These are phyloP conservation scores for Zasmidium cellare DNA, from an alignment of 2,329 filamentous ascomycete genomes.

Conservation along the genomic window DNA sequence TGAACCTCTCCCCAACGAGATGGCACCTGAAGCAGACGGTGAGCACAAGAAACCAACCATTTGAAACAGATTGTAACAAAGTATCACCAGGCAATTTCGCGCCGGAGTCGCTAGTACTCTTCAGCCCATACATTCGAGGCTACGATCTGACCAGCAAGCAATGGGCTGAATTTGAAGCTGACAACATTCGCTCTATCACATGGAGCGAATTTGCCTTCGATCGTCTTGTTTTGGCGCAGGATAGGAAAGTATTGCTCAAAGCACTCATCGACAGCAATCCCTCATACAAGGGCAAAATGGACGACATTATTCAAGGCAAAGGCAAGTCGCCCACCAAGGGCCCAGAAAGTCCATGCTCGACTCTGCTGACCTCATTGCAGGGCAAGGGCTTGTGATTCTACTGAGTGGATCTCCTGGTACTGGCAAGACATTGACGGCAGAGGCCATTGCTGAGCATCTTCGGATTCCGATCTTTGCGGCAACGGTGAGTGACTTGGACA, in stretches of 20 bases:
- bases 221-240: conserved; percentile 48
- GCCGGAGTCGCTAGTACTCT: conserved; percentile 36
- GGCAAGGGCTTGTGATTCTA: conserved; percentile 51
- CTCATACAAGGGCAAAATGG: conserved; percentile 41
- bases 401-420: conserved; percentile 51
- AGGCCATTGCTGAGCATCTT: conserved; percentile 53
- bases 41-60: too few species aligned
- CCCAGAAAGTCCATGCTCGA: not conserved
- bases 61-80: too few species aligned
- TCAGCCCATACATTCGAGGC: conserved; percentile 33
- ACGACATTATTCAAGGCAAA: conserved; percentile 55
- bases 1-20: not conserved
- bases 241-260: conserved; percentile 48
- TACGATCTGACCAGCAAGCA: conserved; percentile 45
- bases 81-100: not conserved
- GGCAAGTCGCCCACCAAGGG: conserved; percentile 29
- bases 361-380: not conserved
- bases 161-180: conserved; percentile 42
- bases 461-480: conserved; percentile 19
- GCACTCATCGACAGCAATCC: conserved; percentile 47
- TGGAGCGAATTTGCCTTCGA: conserved; percentile 50
- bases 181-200: conserved; percentile 31
- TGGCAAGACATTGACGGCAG: conserved; percentile 55
- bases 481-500: not conserved
- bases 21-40: not conserved